Base-by-base conservation (phyloP, 768 basidiomycete species). In the Cyathus striatus region DNA sequence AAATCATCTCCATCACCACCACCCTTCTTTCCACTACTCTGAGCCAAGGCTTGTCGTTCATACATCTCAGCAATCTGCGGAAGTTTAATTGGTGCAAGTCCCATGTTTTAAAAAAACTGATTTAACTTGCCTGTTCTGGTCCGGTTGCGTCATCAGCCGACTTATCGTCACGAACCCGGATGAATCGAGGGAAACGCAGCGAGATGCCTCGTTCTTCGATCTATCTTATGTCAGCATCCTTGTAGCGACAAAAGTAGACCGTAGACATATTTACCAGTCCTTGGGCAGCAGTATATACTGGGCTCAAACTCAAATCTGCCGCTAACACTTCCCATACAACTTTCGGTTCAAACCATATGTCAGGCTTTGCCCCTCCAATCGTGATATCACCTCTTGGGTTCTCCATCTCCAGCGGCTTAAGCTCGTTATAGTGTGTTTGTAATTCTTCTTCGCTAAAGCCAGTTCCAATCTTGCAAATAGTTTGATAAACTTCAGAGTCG, bases 381-480 rank as follows among this genome's bases (percentile, higher is more conserved):
- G 91, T 92, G 50, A 96, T 74, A 59, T 97, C 91, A 0, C 86
- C 84, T 38, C 90, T 76, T 41, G 77, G 73, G 44, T 81, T 83
- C 16, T 66, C 68, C 35, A 72, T 64, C 67, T 88, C 90, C 26
- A 93, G 73, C 12, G 90, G 83, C 49, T 87, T 83, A 21, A 99
- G 74, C 3, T 76, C 68, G n/a, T 87, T 79, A 62, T 85, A 86
- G 55, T 95, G 90, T 13, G 75, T 64, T 55, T 86, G 81, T 24
- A 99, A 63, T 45, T 78, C 74, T 58, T 98, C 96, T 54, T 99
- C 96, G 44, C 86, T 89, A 68, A 99, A 98, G 1, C 96, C 96
- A 0, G 96, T 99, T 6, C 96, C 96, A 51, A 99, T 96, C 63
- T 99, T 99, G 76, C 96, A 98, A 41, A 98, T 92, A 3, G 94